Evolutionary conservation across 306 rosid species (phyloP), one percentile per base, ranked within the genome.

Genomic region (Potentilla sterilis): DNA sequence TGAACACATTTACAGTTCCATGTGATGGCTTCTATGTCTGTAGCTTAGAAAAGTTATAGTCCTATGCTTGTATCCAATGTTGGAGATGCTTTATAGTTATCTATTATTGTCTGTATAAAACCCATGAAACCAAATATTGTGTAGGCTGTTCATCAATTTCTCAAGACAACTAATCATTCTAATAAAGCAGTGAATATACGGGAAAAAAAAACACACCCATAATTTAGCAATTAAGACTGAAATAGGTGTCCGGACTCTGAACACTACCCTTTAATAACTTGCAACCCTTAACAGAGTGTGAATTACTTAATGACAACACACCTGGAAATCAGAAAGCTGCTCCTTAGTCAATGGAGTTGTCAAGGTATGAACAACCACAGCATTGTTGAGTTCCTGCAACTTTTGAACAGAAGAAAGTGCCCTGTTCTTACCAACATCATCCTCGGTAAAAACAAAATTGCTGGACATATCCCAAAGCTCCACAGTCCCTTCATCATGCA

Each of bases 321-420:
- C 97, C 91, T 90, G 96, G 72, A 88, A 92, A 74, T 87, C 77
- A 43, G 97, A 88, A 74, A 92, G 92, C 41, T 84, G 87, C 69
- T 88, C 96, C 52, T 83, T 87, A 5, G 88, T 83, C 85, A 92
- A 82, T 47, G 76, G 65, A 38, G 83, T 76, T 47, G 92, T 86
- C 84, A 87, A 83, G 79, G 79, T 78, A 66, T 63, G 89, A 41
- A 92, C 96, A 78, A 81, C 63, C 67, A 92, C 97, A 41, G 90
- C 93, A 87, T 90, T 92, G 86, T 92, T 92, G 80, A 92, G 96
- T 77, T 92, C 97, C 85, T 92, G 97, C 89, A 92, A 81, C 88
- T 92, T 92, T 67, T 85, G 93, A 73, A 87, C 88, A 52, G 97
- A 86, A 64, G 96, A 89, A 70, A 77, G 81, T 57, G 97, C 93